Evolutionary conservation across 2,329 filamentous ascomycete species (phyloP).

Genomic region (Endothia cerciana): DNA sequence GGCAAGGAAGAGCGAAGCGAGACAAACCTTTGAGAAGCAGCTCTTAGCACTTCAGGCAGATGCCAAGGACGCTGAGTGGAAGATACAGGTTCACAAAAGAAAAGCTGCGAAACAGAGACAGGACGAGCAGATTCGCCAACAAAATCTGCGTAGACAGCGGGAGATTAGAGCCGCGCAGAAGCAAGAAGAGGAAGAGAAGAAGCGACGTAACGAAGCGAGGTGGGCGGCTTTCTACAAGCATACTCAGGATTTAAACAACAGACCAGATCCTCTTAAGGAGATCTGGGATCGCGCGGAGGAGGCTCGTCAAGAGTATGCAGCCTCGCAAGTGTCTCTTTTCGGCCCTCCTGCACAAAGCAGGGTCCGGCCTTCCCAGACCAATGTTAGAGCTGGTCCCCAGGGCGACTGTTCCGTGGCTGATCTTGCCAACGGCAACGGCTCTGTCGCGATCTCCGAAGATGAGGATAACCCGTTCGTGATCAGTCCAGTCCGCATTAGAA

Average conservation of each 20-base stretch:
- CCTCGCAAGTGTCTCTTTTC: not conserved
- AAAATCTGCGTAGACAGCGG: not conserved
- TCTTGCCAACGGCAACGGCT: not conserved
- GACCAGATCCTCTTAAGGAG: constrained; percentile 8
- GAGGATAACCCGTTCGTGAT: constrained; percentile 6
- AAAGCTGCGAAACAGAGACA: not conserved
- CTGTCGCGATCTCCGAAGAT: not conserved
- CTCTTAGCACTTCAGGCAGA: constrained; percentile 6
- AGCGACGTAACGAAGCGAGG: not conserved
- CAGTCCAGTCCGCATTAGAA: not conserved
- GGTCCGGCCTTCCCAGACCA: not conserved
- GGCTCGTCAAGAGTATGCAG: not conserved
- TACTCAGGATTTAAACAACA: constrained; percentile 3
- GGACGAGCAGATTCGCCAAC: not conserved
- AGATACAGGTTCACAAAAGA: not conserved
- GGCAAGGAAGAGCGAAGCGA: constrained; percentile 1
- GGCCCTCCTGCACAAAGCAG: not conserved
- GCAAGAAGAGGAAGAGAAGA: constrained; percentile 11
- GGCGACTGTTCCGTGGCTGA: not conserved
- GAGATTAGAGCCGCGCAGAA: not conserved
- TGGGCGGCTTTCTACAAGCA: not conserved
- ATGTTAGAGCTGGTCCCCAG: not conserved
- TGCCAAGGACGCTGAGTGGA: constrained; percentile 7
- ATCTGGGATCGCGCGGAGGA: constrained; percentile 13
- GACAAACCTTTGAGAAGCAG: constrained; percentile 8